Conservation (phyloP, 805 yeast genomes). For the Candida mattraensis region DNA sequence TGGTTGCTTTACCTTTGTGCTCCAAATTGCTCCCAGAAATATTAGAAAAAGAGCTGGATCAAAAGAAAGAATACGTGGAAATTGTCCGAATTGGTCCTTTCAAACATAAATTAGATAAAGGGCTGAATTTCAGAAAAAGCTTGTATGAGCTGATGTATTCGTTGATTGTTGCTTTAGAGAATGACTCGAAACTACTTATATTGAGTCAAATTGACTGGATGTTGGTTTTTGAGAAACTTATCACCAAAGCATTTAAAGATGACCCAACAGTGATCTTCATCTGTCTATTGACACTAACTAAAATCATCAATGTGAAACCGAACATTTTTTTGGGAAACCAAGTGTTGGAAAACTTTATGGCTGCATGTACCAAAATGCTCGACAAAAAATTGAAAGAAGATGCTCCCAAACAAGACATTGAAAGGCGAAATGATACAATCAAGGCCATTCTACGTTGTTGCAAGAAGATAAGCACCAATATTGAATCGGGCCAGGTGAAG, state of each 20-base stretch:
- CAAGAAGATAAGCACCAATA: conserved; percentile 23
- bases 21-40: conserved; percentile 49
- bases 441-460: conserved; percentile 34
- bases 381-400: conserved; percentile 53
- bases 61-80: conserved; percentile 58
- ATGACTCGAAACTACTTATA: conserved; percentile 19
- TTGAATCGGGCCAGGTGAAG: conserved; percentile 20
- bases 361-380: conserved; percentile 42
- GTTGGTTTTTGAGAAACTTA: conserved; percentile 38
- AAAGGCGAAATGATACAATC: conserved; percentile 48
- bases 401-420: conserved; percentile 68
- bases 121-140: conserved; percentile 68
- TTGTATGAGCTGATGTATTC: conserved; percentile 70
- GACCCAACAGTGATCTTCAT: conserved; percentile 59
- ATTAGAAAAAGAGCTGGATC: conserved; percentile 50
- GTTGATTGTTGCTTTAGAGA: conserved; percentile 38
- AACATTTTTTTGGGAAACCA: conserved; percentile 23
- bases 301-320: conserved; percentile 36
- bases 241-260: conserved; percentile 55
- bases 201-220: conserved; percentile 28
- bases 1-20: conserved; percentile 45
- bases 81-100: conserved; percentile 83
- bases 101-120: conserved; percentile 79
- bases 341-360: conserved; percentile 28
- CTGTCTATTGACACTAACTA: conserved; percentile 45